These are phyloP conservation scores for Candida gigantensis DNA, from an alignment of 1,139 yeast species.

Conservation along the genomic window DNA sequence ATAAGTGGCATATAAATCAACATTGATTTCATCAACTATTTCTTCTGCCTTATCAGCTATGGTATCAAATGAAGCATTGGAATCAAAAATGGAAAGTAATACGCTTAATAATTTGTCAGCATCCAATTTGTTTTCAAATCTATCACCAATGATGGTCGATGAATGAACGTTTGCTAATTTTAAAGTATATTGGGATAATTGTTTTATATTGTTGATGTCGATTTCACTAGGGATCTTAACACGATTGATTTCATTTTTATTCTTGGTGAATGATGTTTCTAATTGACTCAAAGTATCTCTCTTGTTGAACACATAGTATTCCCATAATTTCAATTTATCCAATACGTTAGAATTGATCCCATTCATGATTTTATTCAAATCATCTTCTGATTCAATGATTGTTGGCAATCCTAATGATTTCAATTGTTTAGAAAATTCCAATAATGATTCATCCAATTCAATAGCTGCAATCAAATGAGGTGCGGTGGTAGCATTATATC, in stretches of 20 bases:
- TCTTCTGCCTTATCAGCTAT: slow-evolving; percentile 46
- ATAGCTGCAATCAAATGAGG: slow-evolving; percentile 86
- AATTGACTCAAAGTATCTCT: slow-evolving; percentile 32
- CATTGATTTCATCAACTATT: slow-evolving; percentile 75
- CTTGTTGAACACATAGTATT: slow-evolving; percentile 75
- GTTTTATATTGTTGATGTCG: slow-evolving; percentile 35
- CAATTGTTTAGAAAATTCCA: slow-evolving; percentile 62
- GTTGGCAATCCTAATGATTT: slow-evolving; percentile 61
- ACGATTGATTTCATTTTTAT: slow-evolving; percentile 23
- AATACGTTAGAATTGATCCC: slow-evolving; percentile 71
- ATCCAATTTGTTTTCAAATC: slow-evolving; percentile 60
- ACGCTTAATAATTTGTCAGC: slow-evolving; percentile 49
- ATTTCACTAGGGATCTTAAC: slow-evolving; percentile 33
- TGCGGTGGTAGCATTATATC: slow-evolving; percentile 82
- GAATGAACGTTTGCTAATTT: slow-evolving; percentile 34
- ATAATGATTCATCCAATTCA: slow-evolving; percentile 70
- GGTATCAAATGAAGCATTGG: slow-evolving; percentile 28
- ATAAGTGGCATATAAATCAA: slow-evolving; percentile 69
- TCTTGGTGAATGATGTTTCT: slow-evolving; percentile 40
- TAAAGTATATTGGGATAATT: slow-evolving; percentile 54
- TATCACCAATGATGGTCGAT: slow-evolving; percentile 27
- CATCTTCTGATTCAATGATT: slow-evolving; percentile 47
- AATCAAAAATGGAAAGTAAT: slow-evolving; percentile 33
- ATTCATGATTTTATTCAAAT: slow-evolving; percentile 59
- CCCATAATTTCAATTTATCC: slow-evolving; percentile 75